Evolutionary conservation across 495 filamentous ascomycete species (phyloP).

Genomic region (Trypethelium eluteriae): DNA sequence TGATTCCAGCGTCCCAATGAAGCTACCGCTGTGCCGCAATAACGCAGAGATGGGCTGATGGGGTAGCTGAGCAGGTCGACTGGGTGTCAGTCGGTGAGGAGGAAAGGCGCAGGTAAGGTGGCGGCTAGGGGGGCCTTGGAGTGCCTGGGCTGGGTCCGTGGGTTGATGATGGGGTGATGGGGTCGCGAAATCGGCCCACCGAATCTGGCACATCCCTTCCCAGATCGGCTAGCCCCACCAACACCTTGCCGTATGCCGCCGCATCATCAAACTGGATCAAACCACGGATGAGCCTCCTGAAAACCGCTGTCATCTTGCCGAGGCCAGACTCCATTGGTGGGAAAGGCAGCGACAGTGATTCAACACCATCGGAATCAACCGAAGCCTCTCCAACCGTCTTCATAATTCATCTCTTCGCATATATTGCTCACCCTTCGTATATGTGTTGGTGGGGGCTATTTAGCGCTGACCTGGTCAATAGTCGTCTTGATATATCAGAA

Average conservation of each 20-base stretch:
- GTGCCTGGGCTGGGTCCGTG: too few species aligned
- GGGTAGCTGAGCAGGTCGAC: background rate
- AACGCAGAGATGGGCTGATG: background rate
- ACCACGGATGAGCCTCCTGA: background rate
- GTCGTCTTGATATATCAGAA: background rate
- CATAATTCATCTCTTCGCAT: background rate
- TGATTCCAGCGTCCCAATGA: background rate
- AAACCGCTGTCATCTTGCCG: background rate
- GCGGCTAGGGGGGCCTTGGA: background rate
- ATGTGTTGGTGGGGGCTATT: background rate
- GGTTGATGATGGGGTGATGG: background rate
- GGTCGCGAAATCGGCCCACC: background rate
- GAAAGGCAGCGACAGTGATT: background rate
- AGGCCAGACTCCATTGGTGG: background rate
- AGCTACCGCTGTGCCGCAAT: background rate
- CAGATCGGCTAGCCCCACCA: background rate
- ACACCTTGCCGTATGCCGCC: background rate
- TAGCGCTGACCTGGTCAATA: slow-evolving; percentile 6
- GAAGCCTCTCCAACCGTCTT: background rate
- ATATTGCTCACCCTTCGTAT: background rate
- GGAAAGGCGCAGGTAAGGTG: background rate
- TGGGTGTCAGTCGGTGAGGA: background rate
- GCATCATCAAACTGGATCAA: background rate
- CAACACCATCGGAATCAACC: slow-evolving; percentile 1
- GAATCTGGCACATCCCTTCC: background rate